Evolutionary conservation across 2,329 filamentous ascomycete species (phyloP).

Genomic region (Neoarthrinium moseri): DNA sequence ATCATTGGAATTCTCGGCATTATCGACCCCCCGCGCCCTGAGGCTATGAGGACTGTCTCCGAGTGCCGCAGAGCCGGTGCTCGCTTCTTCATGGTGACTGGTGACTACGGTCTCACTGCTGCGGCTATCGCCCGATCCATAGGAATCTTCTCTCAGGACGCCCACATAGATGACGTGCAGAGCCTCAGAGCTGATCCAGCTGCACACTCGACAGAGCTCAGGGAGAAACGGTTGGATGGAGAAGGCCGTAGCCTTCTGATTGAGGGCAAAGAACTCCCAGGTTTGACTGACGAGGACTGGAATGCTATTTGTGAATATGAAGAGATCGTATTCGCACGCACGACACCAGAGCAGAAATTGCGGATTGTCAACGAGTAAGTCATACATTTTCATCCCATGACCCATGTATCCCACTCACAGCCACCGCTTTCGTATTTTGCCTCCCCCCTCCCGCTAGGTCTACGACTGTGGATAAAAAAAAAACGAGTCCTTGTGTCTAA

Average conservation of each 20-base stretch:
- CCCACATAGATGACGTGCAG: conserved; percentile 13
- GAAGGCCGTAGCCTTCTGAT: conserved; percentile 24
- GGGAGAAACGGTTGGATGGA: conserved; percentile 17
- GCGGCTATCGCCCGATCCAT: conserved; percentile 71
- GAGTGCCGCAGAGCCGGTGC: conserved; percentile 68
- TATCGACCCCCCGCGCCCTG: conserved; percentile 69
- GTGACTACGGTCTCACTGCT: conserved; percentile 74
- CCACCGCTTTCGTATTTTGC: too few species aligned
- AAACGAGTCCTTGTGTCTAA: too few species aligned
- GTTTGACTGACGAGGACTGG: conserved; percentile 49
- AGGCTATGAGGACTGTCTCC: conserved; percentile 60
- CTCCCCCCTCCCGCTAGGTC: too few species aligned
- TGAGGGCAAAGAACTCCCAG: conserved; percentile 59
- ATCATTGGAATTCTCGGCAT: conserved; percentile 69
- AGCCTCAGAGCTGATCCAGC: conserved; percentile 10
- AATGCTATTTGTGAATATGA: conserved; percentile 46
- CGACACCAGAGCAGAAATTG: conserved; percentile 68
- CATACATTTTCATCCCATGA: conserved; percentile 57
- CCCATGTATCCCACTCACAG: conserved; percentile 21
- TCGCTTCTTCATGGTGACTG: conserved; percentile 76
- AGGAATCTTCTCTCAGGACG: conserved; percentile 56
- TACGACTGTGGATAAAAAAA: too few species aligned
- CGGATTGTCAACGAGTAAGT: conserved; percentile 66
- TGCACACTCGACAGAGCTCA: conserved; percentile 14
- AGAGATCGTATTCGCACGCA: conserved; percentile 68